Evolutionary conservation across 768 basidiomycete genomes (phyloP), one percentile per base, ranked within the genome.

Genomic region (Kwoniella dejecticola): DNA sequence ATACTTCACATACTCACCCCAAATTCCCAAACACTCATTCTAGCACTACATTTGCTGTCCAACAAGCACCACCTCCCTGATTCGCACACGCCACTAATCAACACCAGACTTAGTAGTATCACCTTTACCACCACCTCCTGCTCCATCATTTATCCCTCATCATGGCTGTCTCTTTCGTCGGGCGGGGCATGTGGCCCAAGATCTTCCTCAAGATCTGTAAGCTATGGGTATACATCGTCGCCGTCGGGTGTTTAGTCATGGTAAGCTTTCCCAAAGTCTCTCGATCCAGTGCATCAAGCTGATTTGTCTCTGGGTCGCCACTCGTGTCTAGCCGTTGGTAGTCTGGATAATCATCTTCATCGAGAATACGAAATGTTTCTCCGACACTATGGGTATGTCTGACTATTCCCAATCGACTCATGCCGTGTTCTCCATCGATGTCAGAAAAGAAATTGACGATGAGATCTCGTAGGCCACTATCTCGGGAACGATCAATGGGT

Each of bases 291-390:
- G 7, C 17, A 52, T 11, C 26, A 52, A 11, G 33, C 2, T 31
- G n/a, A 11, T 23, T 21, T 8, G 4, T 40, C 17, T 52, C 13
- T 33, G 26, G n/a, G n/a, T n/a, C n/a, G n/a, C n/a, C n/a, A n/a
- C n/a, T n/a, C n/a, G n/a, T 7, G 30, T 5, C 13, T 36, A 57
- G 55, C 55, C 55, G 15, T 23, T 68, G 15, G 54, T 60, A 5
- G 66, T 66, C 4, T 72, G 65, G 65, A 38, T 71, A 5, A 67
- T 75, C 62, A 60, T 75, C 19, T 57, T 75, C 26, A 57, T 63
- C 33, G 50, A 75, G 56, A 70, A 75, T 47, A 62, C 65, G 10
- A 30, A 71, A 29, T 52, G 58, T 2, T 74, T 67, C 50, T 33
- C 64, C 12, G 38, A 69, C n/a, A 62, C 48, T 2, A 69, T 69